These are phyloP conservation scores for Shiraia bambusicola DNA, from an alignment of 2,329 filamentous ascomycete genomes.

Conservation along the genomic window DNA sequence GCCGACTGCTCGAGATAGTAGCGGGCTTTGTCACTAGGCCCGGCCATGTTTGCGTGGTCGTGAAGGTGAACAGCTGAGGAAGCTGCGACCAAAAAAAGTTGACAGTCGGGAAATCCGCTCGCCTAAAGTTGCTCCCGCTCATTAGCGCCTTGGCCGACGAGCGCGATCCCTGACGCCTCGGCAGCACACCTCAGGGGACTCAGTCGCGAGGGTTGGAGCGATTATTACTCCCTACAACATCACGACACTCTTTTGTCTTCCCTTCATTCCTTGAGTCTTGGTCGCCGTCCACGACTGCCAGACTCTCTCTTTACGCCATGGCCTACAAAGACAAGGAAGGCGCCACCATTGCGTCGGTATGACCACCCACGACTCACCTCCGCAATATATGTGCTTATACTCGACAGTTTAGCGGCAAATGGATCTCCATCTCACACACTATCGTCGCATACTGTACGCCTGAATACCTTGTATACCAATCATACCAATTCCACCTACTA, in stretches of 20 bases:
- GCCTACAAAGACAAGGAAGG: conserved; percentile 63
- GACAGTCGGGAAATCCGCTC: conserved; percentile 15
- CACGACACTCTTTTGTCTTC: conserved; percentile 33
- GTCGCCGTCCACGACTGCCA: conserved; percentile 5
- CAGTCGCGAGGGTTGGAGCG: conserved; percentile 17
- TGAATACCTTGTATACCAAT: too few relatives aligned
- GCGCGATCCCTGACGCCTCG: conserved; percentile 20
- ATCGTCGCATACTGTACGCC: conserved; percentile 70
- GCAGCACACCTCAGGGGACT: conserved; percentile 34
- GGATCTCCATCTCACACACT: conserved; percentile 89
- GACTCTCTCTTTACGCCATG: conserved; percentile 47
- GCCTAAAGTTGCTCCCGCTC: conserved; percentile 19
- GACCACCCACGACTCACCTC: conserved; percentile 26
- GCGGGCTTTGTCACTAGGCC: conserved; percentile 87
- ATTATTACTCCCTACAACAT: conserved; percentile 14
- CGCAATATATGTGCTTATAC: conserved; percentile 29
- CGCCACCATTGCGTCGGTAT: conserved; percentile 62
- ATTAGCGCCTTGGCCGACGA: conserved; percentile 27
- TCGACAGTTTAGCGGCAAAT: conserved; percentile 74
- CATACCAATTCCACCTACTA: too few relatives aligned
- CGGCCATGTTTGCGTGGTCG: conserved; percentile 62
- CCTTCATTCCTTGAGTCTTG: conserved; percentile 21
- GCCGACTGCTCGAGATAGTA: conserved; percentile 93
- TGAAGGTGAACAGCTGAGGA: conserved; percentile 8
- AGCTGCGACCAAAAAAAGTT: conserved; percentile 25